Conservation (phyloP, 129 eudicot genomes). For the Tagetes erecta region DNA sequence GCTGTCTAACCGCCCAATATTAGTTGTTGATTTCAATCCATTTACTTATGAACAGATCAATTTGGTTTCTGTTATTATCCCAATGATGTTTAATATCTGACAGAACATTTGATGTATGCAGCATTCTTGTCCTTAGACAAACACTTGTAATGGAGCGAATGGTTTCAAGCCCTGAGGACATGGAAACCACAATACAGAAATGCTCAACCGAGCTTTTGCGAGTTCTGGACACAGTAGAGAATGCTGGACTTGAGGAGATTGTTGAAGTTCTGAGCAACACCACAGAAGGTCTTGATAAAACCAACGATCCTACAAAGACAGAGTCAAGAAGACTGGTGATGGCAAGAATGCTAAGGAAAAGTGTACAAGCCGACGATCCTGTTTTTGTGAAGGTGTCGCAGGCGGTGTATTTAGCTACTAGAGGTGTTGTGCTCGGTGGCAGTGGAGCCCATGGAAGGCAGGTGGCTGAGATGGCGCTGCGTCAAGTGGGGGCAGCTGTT, state of each 20-base stretch:
- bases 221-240: constrained; percentile 51
- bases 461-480: constrained; percentile 60
- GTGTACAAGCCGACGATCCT: constrained; percentile 77
- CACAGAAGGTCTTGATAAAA: constrained; percentile 36
- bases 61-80: background rate
- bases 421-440: constrained; percentile 80
- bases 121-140: constrained; percentile 81
- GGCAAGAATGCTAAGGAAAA: constrained; percentile 68
- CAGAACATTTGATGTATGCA: constrained; percentile 34
- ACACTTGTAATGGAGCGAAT: constrained; percentile 61
- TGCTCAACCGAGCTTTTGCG: constrained; percentile 54
- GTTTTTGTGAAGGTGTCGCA: constrained; percentile 63
- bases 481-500: constrained; percentile 67
- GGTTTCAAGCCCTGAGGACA: constrained; percentile 48
- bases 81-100: constrained; percentile 3
- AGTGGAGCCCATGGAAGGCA: constrained; percentile 53
- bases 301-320: constrained; percentile 28
- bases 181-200: constrained; percentile 50
- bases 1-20: background rate
- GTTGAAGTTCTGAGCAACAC: constrained; percentile 45
- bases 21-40: background rate
- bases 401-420: constrained; percentile 66
- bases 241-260: constrained; percentile 70
- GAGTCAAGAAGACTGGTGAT: constrained; percentile 56
- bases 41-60: background rate